Evolutionary conservation across 2,329 filamentous ascomycete genomes (phyloP).

Genomic region (Akanthomyces lecanii): DNA sequence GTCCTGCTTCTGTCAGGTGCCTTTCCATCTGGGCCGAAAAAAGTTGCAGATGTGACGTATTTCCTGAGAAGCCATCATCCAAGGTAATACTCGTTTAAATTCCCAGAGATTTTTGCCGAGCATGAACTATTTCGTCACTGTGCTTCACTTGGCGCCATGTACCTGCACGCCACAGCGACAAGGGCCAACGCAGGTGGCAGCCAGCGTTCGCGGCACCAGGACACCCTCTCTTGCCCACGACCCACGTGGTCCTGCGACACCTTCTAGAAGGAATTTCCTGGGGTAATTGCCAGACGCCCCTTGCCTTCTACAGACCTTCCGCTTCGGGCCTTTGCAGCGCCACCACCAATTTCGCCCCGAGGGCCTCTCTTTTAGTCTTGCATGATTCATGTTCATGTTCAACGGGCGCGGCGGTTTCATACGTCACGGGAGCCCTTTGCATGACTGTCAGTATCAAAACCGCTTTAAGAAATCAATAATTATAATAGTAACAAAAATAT

Average conservation of each 20-base stretch:
- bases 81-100: too few species aligned
- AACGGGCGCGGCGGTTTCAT: background rate
- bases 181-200: too few species aligned
- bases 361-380: too few species aligned
- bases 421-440: too few species aligned
- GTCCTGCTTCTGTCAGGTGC: background rate
- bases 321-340: constrained; percentile 10
- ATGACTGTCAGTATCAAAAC: too few species aligned
- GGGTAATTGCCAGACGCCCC: background rate
- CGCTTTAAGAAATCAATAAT: too few species aligned
- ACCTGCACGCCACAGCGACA: background rate
- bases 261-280: constrained; percentile 14
- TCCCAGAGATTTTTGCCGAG: too few species aligned
- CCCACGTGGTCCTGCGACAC: constrained; percentile 1
- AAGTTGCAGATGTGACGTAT: too few species aligned
- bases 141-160: background rate
- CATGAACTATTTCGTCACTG: background rate
- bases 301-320: constrained; percentile 8
- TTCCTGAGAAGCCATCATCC: too few species aligned
- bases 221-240: background rate
- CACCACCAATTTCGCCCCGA: constrained; percentile 2
- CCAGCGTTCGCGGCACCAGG: too few species aligned
- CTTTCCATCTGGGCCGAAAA: too few species aligned
- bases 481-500: too few species aligned
- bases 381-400: constrained; percentile 1